Base-by-base conservation (phyloP, 2,329 filamentous ascomycete genomes). In the Colletotrichum scovillei region DNA sequence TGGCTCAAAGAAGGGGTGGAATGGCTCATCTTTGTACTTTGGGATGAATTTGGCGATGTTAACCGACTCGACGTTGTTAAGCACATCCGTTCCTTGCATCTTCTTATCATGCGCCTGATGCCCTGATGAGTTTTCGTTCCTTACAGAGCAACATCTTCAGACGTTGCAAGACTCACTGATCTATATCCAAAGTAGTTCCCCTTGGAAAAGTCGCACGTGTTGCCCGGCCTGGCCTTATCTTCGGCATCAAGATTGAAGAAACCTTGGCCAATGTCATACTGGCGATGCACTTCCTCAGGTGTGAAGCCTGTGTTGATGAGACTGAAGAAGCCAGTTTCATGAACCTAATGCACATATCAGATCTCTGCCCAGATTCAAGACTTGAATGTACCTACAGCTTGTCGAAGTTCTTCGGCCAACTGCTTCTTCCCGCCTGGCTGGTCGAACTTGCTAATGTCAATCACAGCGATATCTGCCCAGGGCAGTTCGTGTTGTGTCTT, bases 401-500 rank as follows among this genome's bases (percentile, higher is more conserved):
- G 84, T 11, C 86, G 84, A 2, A 90, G 81, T 67, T 89, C 86
- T 56, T 86, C 84, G 0, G 87, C 87, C 0, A 90, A 79, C 67
- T 82, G 78, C 77, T 88, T 81, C 76, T 88, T 89, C 8, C 87
- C 88, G 2, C 86, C 86, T 0, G 87, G 86, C 22, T 82, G 78
- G 32, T 86, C 84, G 72, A 86, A 89, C 28, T 83, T 83, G 38
- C 82, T 81, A 1, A 89, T 80, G 69, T 90, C 88, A 14, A 90
- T 83, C 3, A 86, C 88, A 11, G 88, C 82, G 5, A 90, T 84
- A 64, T 90, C 87, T 1, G 88, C 85, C 87, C 88, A 90, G 2
- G 74, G 77, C 4, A 80, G 63, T 9, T 78, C 72, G 7, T 77
- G 32, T 3, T 58, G 77, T 0, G 80, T 82, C 63, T 80, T 79